These are phyloP conservation scores for Aspergillus floridensis DNA, from an alignment of 2,329 filamentous ascomycete species.

Conservation along the genomic window DNA sequence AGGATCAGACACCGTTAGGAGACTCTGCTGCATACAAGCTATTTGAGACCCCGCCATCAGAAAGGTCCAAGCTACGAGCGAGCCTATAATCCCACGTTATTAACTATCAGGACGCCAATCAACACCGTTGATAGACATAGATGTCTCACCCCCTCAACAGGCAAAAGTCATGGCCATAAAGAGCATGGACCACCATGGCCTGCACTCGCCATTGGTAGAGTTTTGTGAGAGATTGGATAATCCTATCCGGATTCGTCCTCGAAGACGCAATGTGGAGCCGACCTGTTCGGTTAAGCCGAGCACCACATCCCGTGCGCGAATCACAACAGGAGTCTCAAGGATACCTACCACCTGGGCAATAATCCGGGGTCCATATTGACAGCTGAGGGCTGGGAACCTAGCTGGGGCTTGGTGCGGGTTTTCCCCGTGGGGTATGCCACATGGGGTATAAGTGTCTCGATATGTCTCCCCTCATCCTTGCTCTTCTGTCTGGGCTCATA, in stretches of 20 bases:
- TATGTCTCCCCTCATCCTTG: not conserved
- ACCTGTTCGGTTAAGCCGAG: slow-evolving; percentile 10
- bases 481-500: not conserved
- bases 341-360: not conserved
- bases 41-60: not conserved
- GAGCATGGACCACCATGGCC: not conserved
- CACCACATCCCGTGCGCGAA: slow-evolving; percentile 7
- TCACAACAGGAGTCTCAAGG: not conserved
- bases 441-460: not conserved
- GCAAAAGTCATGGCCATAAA: not conserved
- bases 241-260: not conserved
- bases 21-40: not conserved
- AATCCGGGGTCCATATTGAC: not conserved
- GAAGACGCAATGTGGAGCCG: slow-evolving; percentile 1
- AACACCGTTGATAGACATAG: not conserved
- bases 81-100: not conserved
- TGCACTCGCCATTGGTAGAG: not conserved
- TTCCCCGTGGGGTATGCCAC: not conserved
- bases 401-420: not conserved
- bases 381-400: not conserved
- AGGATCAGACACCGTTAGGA: not conserved
- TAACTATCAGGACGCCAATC: not conserved
- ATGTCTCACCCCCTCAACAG: not conserved
- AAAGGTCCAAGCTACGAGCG: not conserved
- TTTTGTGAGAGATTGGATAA: not conserved